Conservation (phyloP, 1,284 basidiomycete species). For the Coniferiporia sulphurascens region DNA sequence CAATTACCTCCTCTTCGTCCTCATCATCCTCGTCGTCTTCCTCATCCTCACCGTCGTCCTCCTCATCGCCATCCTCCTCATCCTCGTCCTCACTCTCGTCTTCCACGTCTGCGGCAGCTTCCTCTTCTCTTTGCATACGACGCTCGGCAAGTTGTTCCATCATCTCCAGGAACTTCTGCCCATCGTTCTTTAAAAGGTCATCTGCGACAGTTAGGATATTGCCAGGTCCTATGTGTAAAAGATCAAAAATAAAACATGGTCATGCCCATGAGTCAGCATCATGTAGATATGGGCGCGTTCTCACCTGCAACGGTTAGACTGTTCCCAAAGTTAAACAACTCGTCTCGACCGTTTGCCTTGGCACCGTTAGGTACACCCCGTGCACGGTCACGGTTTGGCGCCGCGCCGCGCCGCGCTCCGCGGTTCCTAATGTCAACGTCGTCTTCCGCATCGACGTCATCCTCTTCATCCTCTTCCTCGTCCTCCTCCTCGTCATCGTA, state of each 20-base stretch:
- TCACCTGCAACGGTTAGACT: slow-evolving; percentile 81
- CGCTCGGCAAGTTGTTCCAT: slow-evolving; percentile 99
- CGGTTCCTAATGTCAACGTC: slow-evolving; percentile 44
- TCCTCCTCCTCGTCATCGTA: slow-evolving; percentile 63
- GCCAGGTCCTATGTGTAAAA: slow-evolving; percentile 50
- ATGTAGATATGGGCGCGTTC: slow-evolving; percentile 26
- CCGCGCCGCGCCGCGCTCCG: slow-evolving; percentile 30
- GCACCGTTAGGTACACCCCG: slow-evolving; percentile 31
- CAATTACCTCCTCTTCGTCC: slow-evolving; percentile 33
- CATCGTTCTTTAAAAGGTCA: slow-evolving; percentile 97
- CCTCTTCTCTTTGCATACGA: slow-evolving; percentile 89
- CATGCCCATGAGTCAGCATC: slow-evolving; percentile 14
- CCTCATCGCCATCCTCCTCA: slow-evolving; percentile 46
- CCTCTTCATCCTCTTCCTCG: slow-evolving; percentile 63
- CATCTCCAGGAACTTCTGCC: slow-evolving; percentile 99
- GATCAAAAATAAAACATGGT: slow-evolving; percentile 12
- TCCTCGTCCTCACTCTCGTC: slow-evolving; percentile 50
- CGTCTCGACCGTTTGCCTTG: slow-evolving; percentile 45
- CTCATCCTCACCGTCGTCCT: slow-evolving; percentile 36
- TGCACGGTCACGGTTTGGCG: slow-evolving; percentile 30
- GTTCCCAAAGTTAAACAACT: slow-evolving; percentile 75
- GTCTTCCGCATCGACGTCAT: slow-evolving; percentile 57
- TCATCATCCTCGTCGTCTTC: slow-evolving; percentile 43
- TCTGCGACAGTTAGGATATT: slow-evolving; percentile 98
- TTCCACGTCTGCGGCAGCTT: slow-evolving; percentile 74